Conservation (phyloP, 257 asterid genomes). For the Echites panduratus region DNA sequence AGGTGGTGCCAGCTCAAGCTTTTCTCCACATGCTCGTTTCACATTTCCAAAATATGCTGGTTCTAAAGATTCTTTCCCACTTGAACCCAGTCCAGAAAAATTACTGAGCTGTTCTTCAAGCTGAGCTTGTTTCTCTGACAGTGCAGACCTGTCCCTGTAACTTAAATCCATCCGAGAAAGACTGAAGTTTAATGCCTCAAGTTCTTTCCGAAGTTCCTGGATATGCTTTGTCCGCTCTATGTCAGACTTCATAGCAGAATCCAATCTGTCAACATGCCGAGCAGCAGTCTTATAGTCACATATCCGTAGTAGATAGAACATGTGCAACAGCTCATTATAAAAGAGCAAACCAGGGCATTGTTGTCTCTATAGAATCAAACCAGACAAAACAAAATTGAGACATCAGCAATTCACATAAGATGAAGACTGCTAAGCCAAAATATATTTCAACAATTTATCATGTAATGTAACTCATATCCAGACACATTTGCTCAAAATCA, state of each 20-base stretch:
- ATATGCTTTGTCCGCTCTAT: slow-evolving; percentile 56
- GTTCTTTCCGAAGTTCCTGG: slow-evolving; percentile 62
- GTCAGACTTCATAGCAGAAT: slow-evolving; percentile 80
- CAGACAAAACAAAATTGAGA: slow-evolving; percentile 16
- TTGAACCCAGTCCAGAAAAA: slow-evolving; percentile 40
- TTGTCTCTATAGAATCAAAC: slow-evolving; percentile 49
- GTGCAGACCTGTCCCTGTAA: slow-evolving; percentile 65
- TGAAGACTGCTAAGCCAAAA: slow-evolving; percentile 6
- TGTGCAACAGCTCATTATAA: slow-evolving; percentile 82
- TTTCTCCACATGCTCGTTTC: slow-evolving; percentile 69
- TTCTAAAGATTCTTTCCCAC: slow-evolving; percentile 56
- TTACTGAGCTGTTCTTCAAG: slow-evolving; percentile 61
- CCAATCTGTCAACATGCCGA: slow-evolving; percentile 76
- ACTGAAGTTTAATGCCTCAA: slow-evolving; percentile 52
- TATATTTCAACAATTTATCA: background rate
- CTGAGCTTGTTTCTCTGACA: slow-evolving; percentile 48
- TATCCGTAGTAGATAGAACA: slow-evolving; percentile 83
- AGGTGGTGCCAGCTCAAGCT: slow-evolving; percentile 87
- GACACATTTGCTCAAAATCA: background rate
- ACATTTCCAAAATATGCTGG: slow-evolving; percentile 92
- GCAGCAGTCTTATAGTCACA: slow-evolving; percentile 93
- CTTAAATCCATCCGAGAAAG: slow-evolving; percentile 55
- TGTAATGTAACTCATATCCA: background rate
- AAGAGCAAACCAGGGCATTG: slow-evolving; percentile 74
- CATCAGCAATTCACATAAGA: slow-evolving; percentile 22